phyloP scores from a whole-genome alignment of 1,139 yeast genomes.

The Ashbya aceris region DNA sequence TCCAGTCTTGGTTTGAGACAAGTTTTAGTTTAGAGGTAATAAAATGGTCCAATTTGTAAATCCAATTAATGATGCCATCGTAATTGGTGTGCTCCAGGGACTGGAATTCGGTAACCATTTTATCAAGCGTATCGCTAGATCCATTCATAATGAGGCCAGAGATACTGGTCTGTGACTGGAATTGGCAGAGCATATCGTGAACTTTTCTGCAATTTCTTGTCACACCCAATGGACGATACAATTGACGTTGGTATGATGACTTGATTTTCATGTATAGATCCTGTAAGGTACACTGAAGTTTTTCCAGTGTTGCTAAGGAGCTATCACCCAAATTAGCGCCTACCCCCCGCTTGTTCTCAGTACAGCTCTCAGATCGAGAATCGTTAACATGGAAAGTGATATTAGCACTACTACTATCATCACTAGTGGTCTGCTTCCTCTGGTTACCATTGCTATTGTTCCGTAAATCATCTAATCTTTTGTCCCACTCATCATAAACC shows the following conservation, averaged over 20 bases:
- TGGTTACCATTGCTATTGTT: background rate
- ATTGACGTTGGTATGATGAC: slow-evolving; percentile 64
- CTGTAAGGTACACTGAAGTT: slow-evolving; percentile 41
- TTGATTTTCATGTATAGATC: slow-evolving; percentile 59
- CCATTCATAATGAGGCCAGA: slow-evolving; percentile 13
- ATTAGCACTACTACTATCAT: too few species aligned
- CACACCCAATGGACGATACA: slow-evolving; percentile 59
- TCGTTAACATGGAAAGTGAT: too few species aligned
- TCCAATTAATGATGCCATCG: slow-evolving; percentile 29
- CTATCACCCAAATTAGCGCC: slow-evolving; percentile 21
- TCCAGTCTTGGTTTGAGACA: slow-evolving; percentile 70
- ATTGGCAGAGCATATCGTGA: slow-evolving; percentile 13
- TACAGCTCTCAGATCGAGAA: too few species aligned
- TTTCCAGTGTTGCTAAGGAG: slow-evolving; percentile 23
- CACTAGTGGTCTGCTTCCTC: slow-evolving; percentile 4
- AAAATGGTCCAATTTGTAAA: slow-evolving; percentile 56
- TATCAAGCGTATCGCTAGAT: slow-evolving; percentile 13
- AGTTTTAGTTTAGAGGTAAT: slow-evolving; percentile 52
- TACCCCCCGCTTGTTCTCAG: background rate
- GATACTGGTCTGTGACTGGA: slow-evolving; percentile 13
- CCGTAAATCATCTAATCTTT: slow-evolving; percentile 22
- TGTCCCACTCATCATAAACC: slow-evolving; percentile 60
- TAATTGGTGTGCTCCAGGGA: slow-evolving; percentile 38
- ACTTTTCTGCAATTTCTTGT: slow-evolving; percentile 18
- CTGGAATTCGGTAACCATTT: slow-evolving; percentile 21